phyloP scores from a whole-genome alignment of 306 rosid species.

The Cucurbita maxima region DNA sequence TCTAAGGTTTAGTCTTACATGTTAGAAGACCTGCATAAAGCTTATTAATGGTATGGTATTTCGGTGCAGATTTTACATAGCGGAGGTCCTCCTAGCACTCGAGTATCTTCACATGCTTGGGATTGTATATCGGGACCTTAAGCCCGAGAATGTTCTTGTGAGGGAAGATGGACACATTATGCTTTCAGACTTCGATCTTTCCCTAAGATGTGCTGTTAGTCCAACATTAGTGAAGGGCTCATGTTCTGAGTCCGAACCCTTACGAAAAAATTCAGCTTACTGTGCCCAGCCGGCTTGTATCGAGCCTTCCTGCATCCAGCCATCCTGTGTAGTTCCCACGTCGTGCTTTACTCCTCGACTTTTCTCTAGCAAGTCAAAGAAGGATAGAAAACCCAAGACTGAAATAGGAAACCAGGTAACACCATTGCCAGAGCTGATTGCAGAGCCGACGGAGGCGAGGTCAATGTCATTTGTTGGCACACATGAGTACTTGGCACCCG shows the following conservation, averaged over 20 bases:
- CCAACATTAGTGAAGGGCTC: slow-evolving; percentile 79
- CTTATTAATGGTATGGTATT: neutral
- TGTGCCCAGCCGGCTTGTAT: slow-evolving; percentile 94
- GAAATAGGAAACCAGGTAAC: slow-evolving; percentile 85
- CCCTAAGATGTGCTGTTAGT: slow-evolving; percentile 83
- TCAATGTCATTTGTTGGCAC: slow-evolving; percentile 98
- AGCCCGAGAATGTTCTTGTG: slow-evolving; percentile 93
- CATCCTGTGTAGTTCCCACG: slow-evolving; percentile 91
- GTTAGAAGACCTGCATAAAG: neutral
- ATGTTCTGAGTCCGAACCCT: slow-evolving; percentile 47
- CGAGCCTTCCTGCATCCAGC: slow-evolving; percentile 95
- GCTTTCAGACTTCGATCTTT: slow-evolving; percentile 96
- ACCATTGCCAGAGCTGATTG: slow-evolving; percentile 87
- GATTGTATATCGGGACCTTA: slow-evolving; percentile 92
- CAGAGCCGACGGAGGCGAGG: slow-evolving; percentile 93
- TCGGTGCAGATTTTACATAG: slow-evolving; percentile 85
- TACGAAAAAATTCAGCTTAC: slow-evolving; percentile 49
- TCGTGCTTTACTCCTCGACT: slow-evolving; percentile 83
- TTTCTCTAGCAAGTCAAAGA: slow-evolving; percentile 86
- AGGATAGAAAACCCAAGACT: slow-evolving; percentile 59
- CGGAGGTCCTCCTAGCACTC: slow-evolving; percentile 74
- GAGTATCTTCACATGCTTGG: slow-evolving; percentile 99
- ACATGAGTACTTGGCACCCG: slow-evolving; percentile 91
- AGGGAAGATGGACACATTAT: slow-evolving; percentile 95
- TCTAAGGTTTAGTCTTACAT: neutral